Base-by-base conservation (phyloP, 2,329 filamentous ascomycete genomes). In the Xylogone sp. region DNA sequence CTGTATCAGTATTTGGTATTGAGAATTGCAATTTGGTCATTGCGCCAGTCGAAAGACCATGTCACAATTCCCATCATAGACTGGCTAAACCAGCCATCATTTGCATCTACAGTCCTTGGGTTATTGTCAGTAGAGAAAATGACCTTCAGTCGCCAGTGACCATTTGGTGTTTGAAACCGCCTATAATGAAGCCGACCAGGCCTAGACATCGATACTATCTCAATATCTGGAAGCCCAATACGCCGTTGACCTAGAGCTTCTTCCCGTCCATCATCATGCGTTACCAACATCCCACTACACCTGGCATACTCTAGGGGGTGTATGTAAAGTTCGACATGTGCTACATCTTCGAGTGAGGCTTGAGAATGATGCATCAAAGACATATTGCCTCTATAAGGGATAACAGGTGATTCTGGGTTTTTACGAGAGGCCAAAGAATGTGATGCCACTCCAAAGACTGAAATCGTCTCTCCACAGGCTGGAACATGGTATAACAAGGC, bases 221-320 rank as follows among this genome's bases (percentile, higher is more conserved):
- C 8, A 21, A 45, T 21, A 20, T 24, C n/a, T 21, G 43, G 16
- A 21, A 45, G 43, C 9, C 43, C 43, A 8, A 45, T 21, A 45
- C 43, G 43, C 16, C 43, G 43, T 24, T 45, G 43, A 24, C 43
- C 43, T 20, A 45, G 43, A 24, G 43, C 43, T 45, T 45, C 43
- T 24, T 45, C 21, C 21, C 43, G 43, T 45, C 43, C 43, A 20
- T 45, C 43, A 21, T 45, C 21, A 20, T 45, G 21, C n/a, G 18
- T 45, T 45, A 45, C 8, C 21, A 45, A 45, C 8, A 45, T 45
- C 43, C 43, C 43, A 45, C 21, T 24, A 24, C 43, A 45, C 18
- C 43, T 45, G 18, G 18, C 18, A n/a, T 24, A 6, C 21, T 45
- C 43, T 19, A 45, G 24, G 24, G 10, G 5, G 24, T 27, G 24